Percentiles rank a stretch among this genome's conserved stretches.
phyloP scores from a whole-genome alignment of 208 protist species.

The Trypanosoma caninum region DNA sequence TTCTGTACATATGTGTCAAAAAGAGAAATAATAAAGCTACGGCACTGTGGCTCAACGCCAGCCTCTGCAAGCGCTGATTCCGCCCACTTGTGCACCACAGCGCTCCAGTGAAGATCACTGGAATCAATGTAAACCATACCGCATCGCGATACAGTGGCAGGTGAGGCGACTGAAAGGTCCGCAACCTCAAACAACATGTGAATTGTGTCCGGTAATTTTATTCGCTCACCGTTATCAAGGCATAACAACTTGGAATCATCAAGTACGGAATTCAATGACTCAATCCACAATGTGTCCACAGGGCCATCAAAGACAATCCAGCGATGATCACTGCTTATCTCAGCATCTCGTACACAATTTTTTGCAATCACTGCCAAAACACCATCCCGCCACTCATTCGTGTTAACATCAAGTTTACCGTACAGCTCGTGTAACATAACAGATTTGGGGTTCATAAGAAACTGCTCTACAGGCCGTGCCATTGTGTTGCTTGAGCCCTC shows the following conservation, averaged over 20 bases:
- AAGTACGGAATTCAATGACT: constrained; percentile 98
- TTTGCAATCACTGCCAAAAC: constrained; percentile 90
- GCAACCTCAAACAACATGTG: constrained; percentile 97
- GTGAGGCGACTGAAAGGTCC: constrained; percentile 96
- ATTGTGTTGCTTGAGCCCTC: constrained; percentile 60
- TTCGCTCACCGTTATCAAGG: constrained; percentile 97
- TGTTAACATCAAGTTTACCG: constrained; percentile 93
- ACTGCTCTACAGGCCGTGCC: constrained; percentile 85
- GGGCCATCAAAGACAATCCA: constrained; percentile 99
- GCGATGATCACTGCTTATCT: constrained; percentile 83
- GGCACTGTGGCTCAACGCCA: constrained; percentile 55
- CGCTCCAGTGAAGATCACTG: constrained; percentile 91
- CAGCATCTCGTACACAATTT: constrained; percentile 80
- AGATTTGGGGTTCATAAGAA: constrained; percentile 97
- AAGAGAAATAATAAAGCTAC: constrained; percentile 82
- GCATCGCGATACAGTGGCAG: constrained; percentile 97
- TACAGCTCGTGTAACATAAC: constrained; percentile 98
- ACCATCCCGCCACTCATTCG: constrained; percentile 94
- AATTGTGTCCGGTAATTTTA: constrained; percentile 95
- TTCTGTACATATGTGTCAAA: constrained; percentile 87
- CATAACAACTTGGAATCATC: constrained; percentile 98
- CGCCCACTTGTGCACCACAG: constrained; percentile 89
- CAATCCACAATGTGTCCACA: constrained; percentile 99
- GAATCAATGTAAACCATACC: constrained; percentile 98
- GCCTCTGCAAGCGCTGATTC: constrained; percentile 64